These are phyloP conservation scores for Fusarium foetens DNA, from an alignment of 2,329 filamentous ascomycete species.

Conservation along the genomic window DNA sequence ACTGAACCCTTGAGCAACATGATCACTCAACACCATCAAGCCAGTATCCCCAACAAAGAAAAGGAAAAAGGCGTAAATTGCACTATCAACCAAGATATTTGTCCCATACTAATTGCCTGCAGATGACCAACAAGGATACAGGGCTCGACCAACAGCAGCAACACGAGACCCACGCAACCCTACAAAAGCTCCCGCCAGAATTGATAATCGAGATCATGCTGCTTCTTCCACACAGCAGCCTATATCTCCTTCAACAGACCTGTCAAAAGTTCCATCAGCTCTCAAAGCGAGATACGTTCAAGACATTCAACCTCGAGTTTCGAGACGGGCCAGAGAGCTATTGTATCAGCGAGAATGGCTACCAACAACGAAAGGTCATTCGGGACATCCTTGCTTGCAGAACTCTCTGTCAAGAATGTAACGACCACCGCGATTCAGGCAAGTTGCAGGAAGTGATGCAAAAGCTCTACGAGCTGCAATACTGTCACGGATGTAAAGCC, in stretches of 20 bases:
- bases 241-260: slow-evolving; percentile 9
- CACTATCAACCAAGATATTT: not conserved
- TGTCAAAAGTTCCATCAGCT: not conserved
- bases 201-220: slow-evolving; percentile 9
- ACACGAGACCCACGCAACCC: not conserved
- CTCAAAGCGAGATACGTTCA: not conserved
- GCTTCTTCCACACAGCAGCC: not conserved
- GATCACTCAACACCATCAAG: not conserved
- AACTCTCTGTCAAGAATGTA: not conserved
- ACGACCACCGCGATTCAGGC: not conserved
- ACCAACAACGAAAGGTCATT: not conserved
- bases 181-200: not conserved
- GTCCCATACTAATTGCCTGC: not conserved
- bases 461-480: slow-evolving; percentile 1
- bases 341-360: not conserved
- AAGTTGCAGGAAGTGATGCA: not conserved
- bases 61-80: not conserved
- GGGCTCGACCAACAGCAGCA: not conserved
- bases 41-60: not conserved
- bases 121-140: not conserved
- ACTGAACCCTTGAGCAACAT: not conserved
- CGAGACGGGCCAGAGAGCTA: not conserved
- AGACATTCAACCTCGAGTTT: slow-evolving; percentile 7
- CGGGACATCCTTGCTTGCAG: not conserved
- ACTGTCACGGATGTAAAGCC: not conserved